These are phyloP conservation scores for Citrus medica DNA, from an alignment of 345 rosid species.

Conservation along the genomic window DNA sequence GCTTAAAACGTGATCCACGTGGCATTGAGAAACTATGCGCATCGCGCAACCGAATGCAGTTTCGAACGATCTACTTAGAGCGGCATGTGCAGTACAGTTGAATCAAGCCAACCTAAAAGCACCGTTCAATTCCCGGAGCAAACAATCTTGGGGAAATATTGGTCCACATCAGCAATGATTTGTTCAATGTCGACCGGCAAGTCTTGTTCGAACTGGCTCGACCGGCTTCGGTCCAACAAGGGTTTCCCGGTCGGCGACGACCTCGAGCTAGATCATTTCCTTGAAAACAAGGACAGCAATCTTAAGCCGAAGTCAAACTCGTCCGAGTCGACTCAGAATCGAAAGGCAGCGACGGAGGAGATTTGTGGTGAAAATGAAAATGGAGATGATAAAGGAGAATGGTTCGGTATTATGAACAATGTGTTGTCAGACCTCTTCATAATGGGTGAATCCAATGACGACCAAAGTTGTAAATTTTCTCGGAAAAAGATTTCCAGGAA, in stretches of 20 bases:
- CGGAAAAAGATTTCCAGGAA: conserved; percentile 59
- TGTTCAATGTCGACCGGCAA: conserved; percentile 54
- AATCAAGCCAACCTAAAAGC: not conserved
- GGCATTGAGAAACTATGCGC: not conserved
- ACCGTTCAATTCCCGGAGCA: not conserved
- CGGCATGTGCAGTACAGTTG: not conserved
- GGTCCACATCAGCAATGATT: conserved; percentile 39
- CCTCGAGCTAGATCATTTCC: conserved; percentile 67
- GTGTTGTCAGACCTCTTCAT: conserved; percentile 83
- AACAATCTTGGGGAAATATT: not conserved
- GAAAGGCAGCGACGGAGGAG: conserved; percentile 15
- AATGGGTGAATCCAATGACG: conserved; percentile 31
- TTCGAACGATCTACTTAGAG: not conserved
- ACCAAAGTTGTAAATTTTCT: conserved; percentile 13
- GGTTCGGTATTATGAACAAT: conserved; percentile 62
- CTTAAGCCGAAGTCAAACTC: conserved; percentile 7
- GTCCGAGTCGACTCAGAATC: conserved; percentile 32
- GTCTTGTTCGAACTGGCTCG: conserved; percentile 75
- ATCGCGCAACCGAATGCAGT: not conserved
- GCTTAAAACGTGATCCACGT: not conserved
- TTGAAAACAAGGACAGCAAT: conserved; percentile 17
- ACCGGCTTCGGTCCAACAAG: conserved; percentile 78
- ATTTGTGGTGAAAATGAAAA: conserved; percentile 4
- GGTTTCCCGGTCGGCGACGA: conserved; percentile 62
- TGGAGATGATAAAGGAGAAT: conserved; percentile 25